Conservation (phyloP, 345 rosid genomes). For the Erucastrum elatum region DNA sequence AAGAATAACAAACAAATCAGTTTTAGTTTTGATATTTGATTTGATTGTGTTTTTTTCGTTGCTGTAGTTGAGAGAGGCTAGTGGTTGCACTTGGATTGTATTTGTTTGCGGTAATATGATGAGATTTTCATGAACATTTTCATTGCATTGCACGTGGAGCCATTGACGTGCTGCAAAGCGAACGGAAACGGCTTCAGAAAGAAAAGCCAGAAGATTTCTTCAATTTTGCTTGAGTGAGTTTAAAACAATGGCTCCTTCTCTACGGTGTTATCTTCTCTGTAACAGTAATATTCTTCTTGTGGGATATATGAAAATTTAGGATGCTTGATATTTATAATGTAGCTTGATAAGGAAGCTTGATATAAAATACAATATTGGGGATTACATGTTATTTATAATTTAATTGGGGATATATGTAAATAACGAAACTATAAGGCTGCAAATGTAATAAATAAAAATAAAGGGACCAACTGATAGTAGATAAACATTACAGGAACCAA, state of each 20-base stretch:
- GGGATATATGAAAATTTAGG: not conserved
- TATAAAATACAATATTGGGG: not conserved
- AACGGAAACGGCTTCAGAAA: slow-evolving; percentile 71
- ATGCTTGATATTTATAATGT: no score
- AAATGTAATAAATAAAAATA: not conserved
- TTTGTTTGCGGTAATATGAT: slow-evolving; percentile 75
- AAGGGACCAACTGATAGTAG: not conserved
- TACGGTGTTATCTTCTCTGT: no score
- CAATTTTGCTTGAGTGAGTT: slow-evolving; percentile 84
- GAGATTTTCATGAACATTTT: slow-evolving; percentile 95
- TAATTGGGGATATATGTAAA: not conserved
- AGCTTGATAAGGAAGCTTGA: no score
- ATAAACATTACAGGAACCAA: not conserved
- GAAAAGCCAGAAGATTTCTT: slow-evolving; percentile 82
- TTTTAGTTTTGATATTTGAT: no score
- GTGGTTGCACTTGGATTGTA: slow-evolving; percentile 83
- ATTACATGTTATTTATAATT: not conserved
- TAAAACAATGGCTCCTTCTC: slow-evolving; percentile 51
- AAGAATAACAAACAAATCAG: no score
- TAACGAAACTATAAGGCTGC: not conserved
- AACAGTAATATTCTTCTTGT: not conserved
- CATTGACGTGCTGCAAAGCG: slow-evolving; percentile 63
- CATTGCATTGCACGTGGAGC: slow-evolving; percentile 78
- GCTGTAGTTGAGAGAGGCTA: slow-evolving; percentile 59
- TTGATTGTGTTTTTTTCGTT: not conserved